Conservation (phyloP, 371 early-diverging fungal genomes). For the Rhizopus arrhizus region DNA sequence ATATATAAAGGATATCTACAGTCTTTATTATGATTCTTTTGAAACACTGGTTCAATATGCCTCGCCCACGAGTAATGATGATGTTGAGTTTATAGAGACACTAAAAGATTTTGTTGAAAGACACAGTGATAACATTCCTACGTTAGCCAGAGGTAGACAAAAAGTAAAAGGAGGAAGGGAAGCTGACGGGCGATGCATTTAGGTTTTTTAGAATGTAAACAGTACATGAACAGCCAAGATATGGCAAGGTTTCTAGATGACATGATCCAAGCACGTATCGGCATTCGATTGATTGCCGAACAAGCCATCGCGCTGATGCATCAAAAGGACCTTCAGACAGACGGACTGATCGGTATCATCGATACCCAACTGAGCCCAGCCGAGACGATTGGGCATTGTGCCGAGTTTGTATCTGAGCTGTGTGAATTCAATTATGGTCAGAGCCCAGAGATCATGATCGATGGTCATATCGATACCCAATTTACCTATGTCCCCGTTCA, state of each 20-base stretch:
- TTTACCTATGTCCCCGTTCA: slow-evolving; percentile 94
- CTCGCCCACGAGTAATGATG: slow-evolving; percentile 42
- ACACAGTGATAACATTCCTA: slow-evolving; percentile 85
- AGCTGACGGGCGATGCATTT: neutral
- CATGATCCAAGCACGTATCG: slow-evolving; percentile 92
- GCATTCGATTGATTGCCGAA: slow-evolving; percentile 93
- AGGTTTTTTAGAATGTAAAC: slow-evolving; percentile 78
- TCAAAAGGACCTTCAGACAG: slow-evolving; percentile 36
- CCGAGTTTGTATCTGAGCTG: slow-evolving; percentile 79
- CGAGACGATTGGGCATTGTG: slow-evolving; percentile 65
- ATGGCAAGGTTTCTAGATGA: slow-evolving; percentile 82
- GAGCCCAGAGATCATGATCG: slow-evolving; percentile 74
- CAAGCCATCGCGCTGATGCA: slow-evolving; percentile 87
- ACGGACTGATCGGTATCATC: slow-evolving; percentile 83
- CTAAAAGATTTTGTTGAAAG: slow-evolving; percentile 73
- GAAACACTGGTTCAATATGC: slow-evolving; percentile 66
- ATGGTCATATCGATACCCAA: slow-evolving; percentile 76
- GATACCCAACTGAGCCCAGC: slow-evolving; percentile 78
- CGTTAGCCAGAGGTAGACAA: slow-evolving; percentile 72
- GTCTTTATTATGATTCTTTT: slow-evolving; percentile 82
- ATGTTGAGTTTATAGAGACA: slow-evolving; percentile 62
- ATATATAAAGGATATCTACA: slow-evolving; percentile 76
- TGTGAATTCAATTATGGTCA: slow-evolving; percentile 92
- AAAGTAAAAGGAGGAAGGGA: neutral
- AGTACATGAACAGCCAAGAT: slow-evolving; percentile 80